Evolutionary conservation across 2,329 filamentous ascomycete genomes (phyloP).

Genomic region (Claviceps fusiformis): DNA sequence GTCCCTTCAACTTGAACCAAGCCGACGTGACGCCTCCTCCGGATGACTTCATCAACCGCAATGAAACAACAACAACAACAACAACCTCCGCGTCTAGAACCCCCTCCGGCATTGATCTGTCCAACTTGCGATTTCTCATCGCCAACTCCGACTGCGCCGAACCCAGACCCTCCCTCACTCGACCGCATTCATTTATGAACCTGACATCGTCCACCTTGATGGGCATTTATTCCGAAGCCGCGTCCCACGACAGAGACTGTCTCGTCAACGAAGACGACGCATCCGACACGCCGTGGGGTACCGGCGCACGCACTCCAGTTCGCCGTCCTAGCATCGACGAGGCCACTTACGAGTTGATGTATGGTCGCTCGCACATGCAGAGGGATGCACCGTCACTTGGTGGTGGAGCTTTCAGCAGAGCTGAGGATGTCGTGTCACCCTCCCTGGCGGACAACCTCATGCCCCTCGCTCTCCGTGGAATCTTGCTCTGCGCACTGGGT

Average conservation of each 20-base stretch:
- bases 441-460: slow-evolving; percentile 18
- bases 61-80: slow-evolving; percentile 8
- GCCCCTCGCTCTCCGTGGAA: slow-evolving; percentile 42
- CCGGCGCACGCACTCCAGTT: slow-evolving; percentile 57
- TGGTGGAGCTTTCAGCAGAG: slow-evolving; percentile 7
- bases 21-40: slow-evolving; percentile 31
- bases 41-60: slow-evolving; percentile 19
- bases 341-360: slow-evolving; percentile 29
- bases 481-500: slow-evolving; percentile 64
- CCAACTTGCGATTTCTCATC: slow-evolving; percentile 22
- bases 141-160: slow-evolving; percentile 30
- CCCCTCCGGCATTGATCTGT: slow-evolving; percentile 15
- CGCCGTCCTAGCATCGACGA: slow-evolving; percentile 30
- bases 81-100: slow-evolving; percentile 10
- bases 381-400: slow-evolving; percentile 21
- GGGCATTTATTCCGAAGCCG: slow-evolving; percentile 72
- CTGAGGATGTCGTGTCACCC: slow-evolving; percentile 12
- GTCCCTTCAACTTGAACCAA: slow-evolving; percentile 51
- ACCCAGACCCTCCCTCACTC: slow-evolving; percentile 34
- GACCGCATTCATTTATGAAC: slow-evolving; percentile 69
- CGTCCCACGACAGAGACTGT: slow-evolving; percentile 35
- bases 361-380: slow-evolving; percentile 22
- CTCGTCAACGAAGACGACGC: slow-evolving; percentile 33
- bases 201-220: slow-evolving; percentile 80
- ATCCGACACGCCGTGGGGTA: slow-evolving; percentile 61